A percentile compares a stretch with the other conserved stretches of the same genome.
Conservation (phyloP, 2,329 filamentous ascomycete genomes). For the Scedosporium boydii region DNA sequence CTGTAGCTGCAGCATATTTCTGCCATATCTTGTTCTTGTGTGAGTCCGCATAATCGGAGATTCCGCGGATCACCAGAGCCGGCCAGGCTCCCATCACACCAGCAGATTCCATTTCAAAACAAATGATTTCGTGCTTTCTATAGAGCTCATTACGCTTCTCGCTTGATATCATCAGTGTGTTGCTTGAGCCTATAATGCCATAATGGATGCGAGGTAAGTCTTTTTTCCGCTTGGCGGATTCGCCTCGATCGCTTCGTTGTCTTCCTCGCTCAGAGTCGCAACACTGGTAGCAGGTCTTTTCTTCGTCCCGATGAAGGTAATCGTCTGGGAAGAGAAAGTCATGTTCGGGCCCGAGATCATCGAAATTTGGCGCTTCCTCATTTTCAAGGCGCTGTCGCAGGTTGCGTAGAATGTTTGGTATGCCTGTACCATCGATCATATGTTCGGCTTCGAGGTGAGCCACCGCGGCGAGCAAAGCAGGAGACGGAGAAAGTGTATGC, state of each 20-base stretch:
- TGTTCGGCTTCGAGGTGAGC: background rate
- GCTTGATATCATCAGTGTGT: too few species aligned
- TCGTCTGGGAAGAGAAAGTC: background rate
- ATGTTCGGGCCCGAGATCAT: background rate
- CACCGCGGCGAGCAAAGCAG: background rate
- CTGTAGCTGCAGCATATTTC: constrained; percentile 13
- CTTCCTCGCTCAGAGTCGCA: background rate
- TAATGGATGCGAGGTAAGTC: background rate
- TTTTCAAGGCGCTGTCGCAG: background rate
- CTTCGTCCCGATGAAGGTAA: background rate
- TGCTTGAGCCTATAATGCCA: too few species aligned
- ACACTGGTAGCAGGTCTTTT: background rate
- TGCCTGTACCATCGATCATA: background rate
- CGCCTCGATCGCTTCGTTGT: background rate
- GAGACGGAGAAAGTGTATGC: background rate
- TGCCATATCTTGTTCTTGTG: constrained; percentile 16
- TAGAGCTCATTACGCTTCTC: background rate
- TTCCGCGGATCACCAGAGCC: constrained; percentile 18
- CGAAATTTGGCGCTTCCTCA: background rate
- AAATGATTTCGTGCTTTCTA: constrained; percentile 5
- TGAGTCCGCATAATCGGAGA: constrained; percentile 20
- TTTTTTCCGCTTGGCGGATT: background rate
- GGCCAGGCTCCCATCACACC: constrained; percentile 12
- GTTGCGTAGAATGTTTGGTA: background rate
- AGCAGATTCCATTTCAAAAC: constrained; percentile 15